Evolutionary conservation across 345 rosid species (phyloP).

Genomic region (Stellera chamaejasme): DNA sequence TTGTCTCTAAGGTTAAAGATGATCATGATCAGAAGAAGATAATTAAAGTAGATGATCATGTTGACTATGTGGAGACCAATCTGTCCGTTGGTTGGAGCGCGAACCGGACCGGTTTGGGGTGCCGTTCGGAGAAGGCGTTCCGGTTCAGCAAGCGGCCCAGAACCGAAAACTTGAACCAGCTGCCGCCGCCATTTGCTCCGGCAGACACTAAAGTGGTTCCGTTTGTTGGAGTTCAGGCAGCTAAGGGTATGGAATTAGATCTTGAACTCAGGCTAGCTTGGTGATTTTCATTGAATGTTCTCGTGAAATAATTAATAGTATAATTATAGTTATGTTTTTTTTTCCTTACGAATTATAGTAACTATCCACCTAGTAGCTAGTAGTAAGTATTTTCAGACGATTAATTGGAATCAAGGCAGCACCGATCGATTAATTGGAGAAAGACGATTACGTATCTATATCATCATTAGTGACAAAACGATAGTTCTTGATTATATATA

Average conservation of each 20-base stretch:
- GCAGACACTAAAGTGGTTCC: conserved; percentile 16
- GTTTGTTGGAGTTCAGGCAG: conserved; percentile 20
- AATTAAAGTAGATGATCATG: background rate
- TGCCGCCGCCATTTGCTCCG: conserved; percentile 16
- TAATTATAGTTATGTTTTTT: too few relatives aligned
- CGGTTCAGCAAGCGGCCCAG: conserved; percentile 28
- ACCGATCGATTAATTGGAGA: too few relatives aligned
- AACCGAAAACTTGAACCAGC: conserved; percentile 16
- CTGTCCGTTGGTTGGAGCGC: conserved; percentile 29
- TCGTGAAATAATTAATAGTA: conserved; percentile 42
- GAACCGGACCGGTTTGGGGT: conserved; percentile 11
- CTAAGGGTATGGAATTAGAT: conserved; percentile 43
- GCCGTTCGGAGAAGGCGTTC: conserved; percentile 7
- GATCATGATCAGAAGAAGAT: conserved; percentile 4
- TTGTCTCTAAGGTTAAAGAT: background rate
- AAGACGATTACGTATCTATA: too few relatives aligned
- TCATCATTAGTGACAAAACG: too few relatives aligned
- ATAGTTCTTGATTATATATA: too few relatives aligned
- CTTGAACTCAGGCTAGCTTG: conserved; percentile 79
- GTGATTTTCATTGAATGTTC: conserved; percentile 17
- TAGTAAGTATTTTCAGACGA: too few relatives aligned
- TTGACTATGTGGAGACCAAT: conserved; percentile 16
- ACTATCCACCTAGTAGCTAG: too few relatives aligned
- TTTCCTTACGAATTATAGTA: too few relatives aligned
- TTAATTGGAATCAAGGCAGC: too few relatives aligned